phyloP scores from a whole-genome alignment of 73 alveolate genomes.

The Symbiodinium pilosum region DNA sequence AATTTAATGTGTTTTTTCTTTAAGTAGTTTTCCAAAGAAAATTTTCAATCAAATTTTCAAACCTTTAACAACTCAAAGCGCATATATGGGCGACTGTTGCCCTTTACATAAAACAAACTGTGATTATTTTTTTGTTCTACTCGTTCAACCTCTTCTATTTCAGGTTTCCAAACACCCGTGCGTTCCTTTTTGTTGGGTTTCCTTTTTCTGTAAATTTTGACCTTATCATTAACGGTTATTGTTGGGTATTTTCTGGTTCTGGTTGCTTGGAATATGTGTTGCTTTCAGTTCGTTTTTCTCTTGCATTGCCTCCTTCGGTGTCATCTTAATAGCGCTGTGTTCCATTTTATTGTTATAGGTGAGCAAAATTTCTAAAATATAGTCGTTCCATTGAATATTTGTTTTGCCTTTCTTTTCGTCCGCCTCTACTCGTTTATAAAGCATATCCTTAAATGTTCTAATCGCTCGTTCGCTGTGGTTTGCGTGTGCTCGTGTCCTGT shows the following conservation, averaged over 20 bases:
- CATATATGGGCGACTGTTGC: not conserved
- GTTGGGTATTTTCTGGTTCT: not conserved
- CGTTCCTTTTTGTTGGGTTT: not conserved
- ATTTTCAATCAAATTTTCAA: too few relatives aligned
- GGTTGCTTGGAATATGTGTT: not conserved
- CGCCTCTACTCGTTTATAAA: conserved; percentile 17
- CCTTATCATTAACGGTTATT: not conserved
- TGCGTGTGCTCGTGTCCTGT: too few relatives aligned
- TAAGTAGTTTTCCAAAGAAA: not conserved
- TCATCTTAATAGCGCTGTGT: not conserved
- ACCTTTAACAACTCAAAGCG: not conserved
- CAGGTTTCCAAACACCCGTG: not conserved
- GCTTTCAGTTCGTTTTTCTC: not conserved
- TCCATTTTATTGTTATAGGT: not conserved
- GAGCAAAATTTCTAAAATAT: conserved; percentile 1
- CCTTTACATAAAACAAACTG: not conserved
- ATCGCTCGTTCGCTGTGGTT: too few relatives aligned
- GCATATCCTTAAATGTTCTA: too few relatives aligned
- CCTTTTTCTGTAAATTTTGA: not conserved
- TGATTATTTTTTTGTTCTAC: not conserved
- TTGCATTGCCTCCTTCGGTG: conserved; percentile 38
- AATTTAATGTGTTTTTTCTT: too few relatives aligned
- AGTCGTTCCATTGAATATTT: not conserved
- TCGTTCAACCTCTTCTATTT: not conserved
- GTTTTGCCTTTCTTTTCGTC: not conserved